Evolutionary conservation across 768 basidiomycete species (phyloP).

Genomic region (Tulasnella sp.): DNA sequence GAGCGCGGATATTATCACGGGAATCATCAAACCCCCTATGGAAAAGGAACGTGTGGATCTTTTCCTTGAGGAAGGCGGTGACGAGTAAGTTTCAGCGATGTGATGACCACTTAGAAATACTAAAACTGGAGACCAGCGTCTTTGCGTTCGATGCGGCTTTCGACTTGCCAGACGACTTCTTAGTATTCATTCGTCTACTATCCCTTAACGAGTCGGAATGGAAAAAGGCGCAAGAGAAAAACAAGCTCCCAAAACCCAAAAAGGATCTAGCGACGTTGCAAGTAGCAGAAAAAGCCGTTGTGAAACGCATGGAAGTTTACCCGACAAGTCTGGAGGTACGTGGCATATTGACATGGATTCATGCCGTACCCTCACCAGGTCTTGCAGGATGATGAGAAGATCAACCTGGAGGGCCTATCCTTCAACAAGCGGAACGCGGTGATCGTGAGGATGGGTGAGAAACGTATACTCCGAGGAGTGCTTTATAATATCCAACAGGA

Average conservation of each 20-base stretch:
- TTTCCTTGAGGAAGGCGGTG: conserved; percentile 84
- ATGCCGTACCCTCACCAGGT: not conserved
- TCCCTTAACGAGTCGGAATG: conserved; percentile 44
- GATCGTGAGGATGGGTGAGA: conserved; percentile 69
- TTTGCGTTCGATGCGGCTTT: conserved; percentile 43
- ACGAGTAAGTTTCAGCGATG: conserved; percentile 44
- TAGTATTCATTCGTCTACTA: conserved; percentile 55
- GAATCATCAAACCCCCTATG: conserved; percentile 24
- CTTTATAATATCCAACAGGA: conserved; percentile 18
- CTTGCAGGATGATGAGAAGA: conserved; percentile 16
- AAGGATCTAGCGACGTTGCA: conserved; percentile 36
- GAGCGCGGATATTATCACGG: conserved; percentile 53
- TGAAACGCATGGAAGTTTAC: conserved; percentile 42
- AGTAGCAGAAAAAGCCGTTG: conserved; percentile 38
- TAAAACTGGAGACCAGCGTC: conserved; percentile 29
- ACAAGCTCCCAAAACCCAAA: conserved; percentile 63
- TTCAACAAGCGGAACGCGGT: conserved; percentile 47
- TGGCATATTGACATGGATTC: conserved; percentile 8
- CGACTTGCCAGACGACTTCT: conserved; percentile 41
- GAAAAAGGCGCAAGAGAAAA: conserved; percentile 44
- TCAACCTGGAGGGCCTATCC: conserved; percentile 21
- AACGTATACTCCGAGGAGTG: conserved; percentile 40
- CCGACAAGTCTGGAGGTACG: conserved; percentile 46
- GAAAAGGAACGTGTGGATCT: conserved; percentile 63
- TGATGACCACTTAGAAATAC: conserved; percentile 16